A percentile compares a stretch with the other conserved stretches of the same genome.
Conservation (phyloP, 2,329 filamentous ascomycete species). For the Neonectria ditissima region DNA sequence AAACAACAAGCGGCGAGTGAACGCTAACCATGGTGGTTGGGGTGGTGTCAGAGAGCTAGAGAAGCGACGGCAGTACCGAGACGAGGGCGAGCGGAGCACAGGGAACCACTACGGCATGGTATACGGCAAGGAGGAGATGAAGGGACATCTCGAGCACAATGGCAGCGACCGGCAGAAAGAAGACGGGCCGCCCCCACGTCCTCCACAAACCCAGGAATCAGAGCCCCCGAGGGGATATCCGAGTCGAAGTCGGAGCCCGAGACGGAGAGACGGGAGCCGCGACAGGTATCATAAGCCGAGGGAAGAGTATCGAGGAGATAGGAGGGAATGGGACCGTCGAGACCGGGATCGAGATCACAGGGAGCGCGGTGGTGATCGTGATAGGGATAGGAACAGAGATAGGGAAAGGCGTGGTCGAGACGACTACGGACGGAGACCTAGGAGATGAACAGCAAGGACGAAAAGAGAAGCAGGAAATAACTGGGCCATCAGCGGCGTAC, state of each 20-base stretch:
- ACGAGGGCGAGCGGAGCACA: slow-evolving; percentile 63
- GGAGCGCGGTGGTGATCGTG: slow-evolving; percentile 46
- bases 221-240: slow-evolving; percentile 20
- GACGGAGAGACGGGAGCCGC: slow-evolving; percentile 41
- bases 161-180: slow-evolving; percentile 44
- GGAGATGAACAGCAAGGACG: slow-evolving; percentile 34
- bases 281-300: slow-evolving; percentile 42
- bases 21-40: slow-evolving; percentile 78
- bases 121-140: slow-evolving; percentile 79
- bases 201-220: slow-evolving; percentile 20
- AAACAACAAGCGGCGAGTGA: slow-evolving; percentile 78
- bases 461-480: slow-evolving; percentile 15
- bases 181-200: slow-evolving; percentile 21
- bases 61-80: slow-evolving; percentile 89
- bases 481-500: slow-evolving; percentile 7
- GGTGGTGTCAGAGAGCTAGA: slow-evolving; percentile 90
- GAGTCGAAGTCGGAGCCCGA: slow-evolving; percentile 38
- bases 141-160: slow-evolving; percentile 60
- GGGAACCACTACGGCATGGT: slow-evolving; percentile 79
- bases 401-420: slow-evolving; percentile 39
- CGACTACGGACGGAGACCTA: slow-evolving; percentile 35
- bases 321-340: slow-evolving; percentile 43
- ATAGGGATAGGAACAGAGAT: slow-evolving; percentile 46
- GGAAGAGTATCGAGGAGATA: slow-evolving; percentile 43
- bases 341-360: slow-evolving; percentile 43